Conservation (phyloP, 1,284 basidiomycete genomes). For the Ceratobasidium sp. region DNA sequence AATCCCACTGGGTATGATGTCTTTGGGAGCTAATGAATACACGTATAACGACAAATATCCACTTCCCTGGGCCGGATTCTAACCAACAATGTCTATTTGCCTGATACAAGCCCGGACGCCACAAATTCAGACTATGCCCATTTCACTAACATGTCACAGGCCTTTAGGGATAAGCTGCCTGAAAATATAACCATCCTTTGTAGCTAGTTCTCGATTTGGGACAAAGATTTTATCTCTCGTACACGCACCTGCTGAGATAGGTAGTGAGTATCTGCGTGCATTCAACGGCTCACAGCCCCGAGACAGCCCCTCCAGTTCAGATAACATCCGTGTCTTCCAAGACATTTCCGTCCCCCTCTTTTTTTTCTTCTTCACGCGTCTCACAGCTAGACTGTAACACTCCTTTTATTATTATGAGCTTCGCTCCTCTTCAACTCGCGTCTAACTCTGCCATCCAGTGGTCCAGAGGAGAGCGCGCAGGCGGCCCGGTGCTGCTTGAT, state of each 20-base stretch:
- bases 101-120: not conserved
- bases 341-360: not conserved
- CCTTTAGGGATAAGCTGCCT: not conserved
- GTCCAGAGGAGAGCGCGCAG: constrained; percentile 37
- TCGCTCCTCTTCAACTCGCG: constrained; percentile 34
- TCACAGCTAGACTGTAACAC: constrained; percentile 34
- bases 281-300: constrained; percentile 3
- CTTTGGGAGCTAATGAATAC: not conserved
- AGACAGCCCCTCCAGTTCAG: constrained; percentile 2
- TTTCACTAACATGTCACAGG: not conserved
- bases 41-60: not conserved
- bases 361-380: not conserved
- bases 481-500: constrained; percentile 42
- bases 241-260: not conserved
- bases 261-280: constrained; percentile 14
- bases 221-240: constrained; percentile 10
- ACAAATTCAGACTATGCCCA: constrained; percentile 3
- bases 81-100: not conserved
- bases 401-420: not conserved
- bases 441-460: constrained; percentile 44
- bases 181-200: constrained; percentile 31
- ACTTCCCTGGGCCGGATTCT: not conserved
- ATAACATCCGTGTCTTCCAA: constrained; percentile 5
- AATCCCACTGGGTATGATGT: not conserved
- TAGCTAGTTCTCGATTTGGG: constrained; percentile 9